Evolutionary conservation across 2,329 filamentous ascomycete genomes (phyloP), one percentile per base, ranked within the genome.

Genomic region (Penicillium sp.): DNA sequence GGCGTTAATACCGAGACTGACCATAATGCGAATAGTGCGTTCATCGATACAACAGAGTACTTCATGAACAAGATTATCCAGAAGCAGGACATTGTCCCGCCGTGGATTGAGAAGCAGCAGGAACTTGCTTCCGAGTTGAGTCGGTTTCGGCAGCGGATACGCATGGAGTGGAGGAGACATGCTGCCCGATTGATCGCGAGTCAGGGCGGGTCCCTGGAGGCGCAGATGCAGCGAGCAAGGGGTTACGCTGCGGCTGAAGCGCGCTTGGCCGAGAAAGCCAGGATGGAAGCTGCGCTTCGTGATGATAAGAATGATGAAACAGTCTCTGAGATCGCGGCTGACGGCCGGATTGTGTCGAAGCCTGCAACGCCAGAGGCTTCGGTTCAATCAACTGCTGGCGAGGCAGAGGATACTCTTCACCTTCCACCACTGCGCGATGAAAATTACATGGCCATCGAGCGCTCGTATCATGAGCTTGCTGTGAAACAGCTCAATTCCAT

Each of bases 21-120:
- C 67, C 81, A 90, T 53, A 88, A 91, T 65, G 90, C 91, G 0
- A 89, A 89, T 67, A 96, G 90, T 67, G 92, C 95, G 0, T 98
- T 96, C 70, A 86, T 98, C 58, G 92, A 98, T 71, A 98, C 94
- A 0, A 98, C 95, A 0, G 94, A 98, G 76, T 97, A 97, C 74
- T 91, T 98, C 69, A 90, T 98, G 89, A 98, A 99, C 78, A 95
- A 96, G 78, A 97, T 98, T 81, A 97, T 99, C 63, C 91, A 97
- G 78, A 89, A 90, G 59, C 95, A 99, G 76, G 93, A 96, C 20
- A 91, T 98, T 60, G 91, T 96, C 0, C 95, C 95, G 0, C 94
- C 94, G 0, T 99, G 95, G 95, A 98, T 99, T 60, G 95, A 99
- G 77, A 98, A 97, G 78, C 95, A 99, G 75, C 94, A 98, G 73